A percentile compares a stretch with the other conserved stretches of the same genome.
Conservation (phyloP, 176 grass and related monocot genomes). For the Pontederia crassipes region DNA sequence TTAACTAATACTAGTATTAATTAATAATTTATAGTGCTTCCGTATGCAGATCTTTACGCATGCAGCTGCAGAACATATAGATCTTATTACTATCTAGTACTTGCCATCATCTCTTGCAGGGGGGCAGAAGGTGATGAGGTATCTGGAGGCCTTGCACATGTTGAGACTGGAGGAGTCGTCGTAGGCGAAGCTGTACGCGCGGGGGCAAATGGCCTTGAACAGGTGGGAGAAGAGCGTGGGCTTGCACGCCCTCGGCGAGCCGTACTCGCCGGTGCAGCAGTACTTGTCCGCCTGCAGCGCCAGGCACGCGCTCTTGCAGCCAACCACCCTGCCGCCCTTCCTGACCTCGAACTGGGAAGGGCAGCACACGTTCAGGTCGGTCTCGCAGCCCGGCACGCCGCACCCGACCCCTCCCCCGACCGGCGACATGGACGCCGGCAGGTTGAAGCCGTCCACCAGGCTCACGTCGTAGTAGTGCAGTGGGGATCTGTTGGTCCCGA, state of each 20-base stretch:
- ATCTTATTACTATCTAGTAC: no score
- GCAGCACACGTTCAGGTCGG: conserved; percentile 63
- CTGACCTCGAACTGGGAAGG: conserved; percentile 51
- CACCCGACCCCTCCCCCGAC: conserved; percentile 69
- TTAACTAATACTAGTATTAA: no score
- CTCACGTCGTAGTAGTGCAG: conserved; percentile 78
- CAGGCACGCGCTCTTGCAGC: conserved; percentile 67
- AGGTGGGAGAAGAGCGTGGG: conserved; percentile 64
- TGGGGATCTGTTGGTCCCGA: conserved; percentile 38
- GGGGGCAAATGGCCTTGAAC: conserved; percentile 88
- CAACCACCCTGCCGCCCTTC: conserved; percentile 44
- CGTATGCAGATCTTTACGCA: no score
- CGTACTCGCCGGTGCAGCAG: conserved; percentile 75
- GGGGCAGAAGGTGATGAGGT: conserved; percentile 93
- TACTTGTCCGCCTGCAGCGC: conserved; percentile 60
- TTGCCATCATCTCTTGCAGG: conserved; percentile 4
- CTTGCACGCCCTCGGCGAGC: conserved; percentile 40
- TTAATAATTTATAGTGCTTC: no score
- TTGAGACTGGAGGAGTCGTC: conserved; percentile 69
- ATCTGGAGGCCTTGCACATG: conserved; percentile 60
- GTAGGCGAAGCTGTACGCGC: conserved; percentile 83
- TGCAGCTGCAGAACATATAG: no score
- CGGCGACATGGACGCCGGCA: conserved; percentile 55
- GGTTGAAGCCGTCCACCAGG: conserved; percentile 76
- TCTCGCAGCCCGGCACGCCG: conserved; percentile 56